These are phyloP conservation scores for Microascus cirrosus DNA, from an alignment of 2,329 filamentous ascomycete species.

Conservation along the genomic window DNA sequence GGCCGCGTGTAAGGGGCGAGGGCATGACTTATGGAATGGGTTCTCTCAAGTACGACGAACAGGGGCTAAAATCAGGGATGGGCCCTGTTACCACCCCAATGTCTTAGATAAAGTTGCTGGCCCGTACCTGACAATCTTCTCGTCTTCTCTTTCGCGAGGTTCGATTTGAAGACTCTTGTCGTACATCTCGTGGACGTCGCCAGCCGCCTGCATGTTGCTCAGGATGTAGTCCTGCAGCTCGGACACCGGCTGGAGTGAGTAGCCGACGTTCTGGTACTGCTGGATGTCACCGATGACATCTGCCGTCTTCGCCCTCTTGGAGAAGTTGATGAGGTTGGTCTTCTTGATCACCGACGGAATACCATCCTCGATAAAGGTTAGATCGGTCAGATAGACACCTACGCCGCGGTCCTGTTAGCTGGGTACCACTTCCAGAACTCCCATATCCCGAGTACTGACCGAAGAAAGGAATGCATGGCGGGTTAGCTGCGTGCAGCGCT, in stretches of 20 bases:
- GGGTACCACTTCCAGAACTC: not conserved
- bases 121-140: slow-evolving; percentile 95
- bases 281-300: slow-evolving; percentile 98
- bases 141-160: slow-evolving; percentile 91
- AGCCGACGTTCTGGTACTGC: slow-evolving; percentile 97
- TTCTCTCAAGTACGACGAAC: not conserved
- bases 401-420: not conserved
- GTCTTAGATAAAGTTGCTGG: slow-evolving; percentile 6
- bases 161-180: slow-evolving; percentile 91
- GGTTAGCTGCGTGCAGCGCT: slow-evolving; percentile 81
- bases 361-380: slow-evolving; percentile 97
- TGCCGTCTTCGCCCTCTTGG: slow-evolving; percentile 93
- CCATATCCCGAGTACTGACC: slow-evolving; percentile 40
- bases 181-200: slow-evolving; percentile 99
- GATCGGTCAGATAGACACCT: slow-evolving; percentile 94
- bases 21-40: not conserved
- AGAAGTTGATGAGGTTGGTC: slow-evolving; percentile 95
- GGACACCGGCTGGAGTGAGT: slow-evolving; percentile 75
- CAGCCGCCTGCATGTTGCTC: slow-evolving; percentile 88
- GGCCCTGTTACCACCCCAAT: not conserved
- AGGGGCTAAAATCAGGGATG: not conserved
- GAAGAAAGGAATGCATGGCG: slow-evolving; percentile 96
- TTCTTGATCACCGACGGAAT: slow-evolving; percentile 96
- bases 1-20: not conserved
- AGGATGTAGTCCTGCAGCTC: slow-evolving; percentile 96